These are phyloP conservation scores for Russula dissimulans DNA, from an alignment of 768 basidiomycete genomes.

Conservation along the genomic window DNA sequence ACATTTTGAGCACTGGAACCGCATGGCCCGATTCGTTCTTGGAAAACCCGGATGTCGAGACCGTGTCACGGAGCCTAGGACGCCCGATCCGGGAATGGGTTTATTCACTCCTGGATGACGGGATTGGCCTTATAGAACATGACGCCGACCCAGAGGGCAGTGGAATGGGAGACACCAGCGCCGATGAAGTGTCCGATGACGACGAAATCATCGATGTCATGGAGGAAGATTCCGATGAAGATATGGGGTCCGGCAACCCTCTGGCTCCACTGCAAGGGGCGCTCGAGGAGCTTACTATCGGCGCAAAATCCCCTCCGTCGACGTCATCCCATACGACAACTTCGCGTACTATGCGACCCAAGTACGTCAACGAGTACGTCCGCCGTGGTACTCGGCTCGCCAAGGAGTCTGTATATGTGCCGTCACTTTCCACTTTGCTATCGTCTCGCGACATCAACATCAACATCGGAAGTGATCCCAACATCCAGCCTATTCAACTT, in stretches of 20 bases:
- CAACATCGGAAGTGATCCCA: conserved; percentile 13
- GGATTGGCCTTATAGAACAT: conserved; percentile 46
- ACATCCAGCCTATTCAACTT: conserved; percentile 39
- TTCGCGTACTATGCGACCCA: conserved; percentile 19
- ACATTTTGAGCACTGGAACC: conserved; percentile 51
- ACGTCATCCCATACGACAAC: conserved; percentile 29
- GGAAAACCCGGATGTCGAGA: conserved; percentile 68
- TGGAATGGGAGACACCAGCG: conserved; percentile 20
- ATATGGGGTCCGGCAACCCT: conserved; percentile 35
- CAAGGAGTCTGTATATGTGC: conserved; percentile 46
- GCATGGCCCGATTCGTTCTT: conserved; percentile 69
- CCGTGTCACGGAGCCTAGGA: conserved; percentile 52
- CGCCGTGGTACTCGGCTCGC: conserved; percentile 61
- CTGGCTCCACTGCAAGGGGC: conserved; percentile 64
- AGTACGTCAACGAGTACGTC: conserved; percentile 44
- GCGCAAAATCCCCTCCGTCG: conserved; percentile 25
- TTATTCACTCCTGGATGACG: conserved; percentile 60
- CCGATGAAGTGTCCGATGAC: conserved; percentile 38
- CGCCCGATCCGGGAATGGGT: conserved; percentile 54
- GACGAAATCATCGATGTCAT: conserved; percentile 63
- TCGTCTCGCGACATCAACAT: conserved; percentile 22
- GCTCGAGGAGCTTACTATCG: conserved; percentile 45
- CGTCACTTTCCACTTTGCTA: conserved; percentile 40
- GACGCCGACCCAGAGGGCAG: conserved; percentile 20
- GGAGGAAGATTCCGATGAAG: conserved; percentile 49